Percentiles rank a stretch among this genome's conserved stretches.
Conservation (phyloP, 495 filamentous ascomycete genomes). For the Lasiosphaeria hispida region DNA sequence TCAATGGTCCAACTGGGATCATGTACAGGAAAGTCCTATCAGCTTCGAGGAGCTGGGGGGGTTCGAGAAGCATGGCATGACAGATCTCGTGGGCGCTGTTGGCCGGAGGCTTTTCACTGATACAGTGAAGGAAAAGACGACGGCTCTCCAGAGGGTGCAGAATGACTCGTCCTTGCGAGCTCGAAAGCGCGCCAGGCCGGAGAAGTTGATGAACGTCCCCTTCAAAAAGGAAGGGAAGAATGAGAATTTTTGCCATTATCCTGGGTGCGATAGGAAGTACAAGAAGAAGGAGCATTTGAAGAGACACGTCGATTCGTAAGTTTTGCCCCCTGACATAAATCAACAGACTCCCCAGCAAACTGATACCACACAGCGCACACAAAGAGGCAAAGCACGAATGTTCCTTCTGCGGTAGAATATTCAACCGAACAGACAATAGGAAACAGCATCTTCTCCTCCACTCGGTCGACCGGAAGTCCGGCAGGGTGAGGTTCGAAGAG, state of each 20-base stretch:
- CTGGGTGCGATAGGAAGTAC: slow-evolving; percentile 46
- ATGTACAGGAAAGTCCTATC: slow-evolving; percentile 24
- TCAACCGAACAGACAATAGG: slow-evolving; percentile 36
- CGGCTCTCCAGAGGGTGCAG: slow-evolving; percentile 34
- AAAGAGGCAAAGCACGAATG: neutral
- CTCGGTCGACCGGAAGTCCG: slow-evolving; percentile 20
- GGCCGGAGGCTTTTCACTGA: slow-evolving; percentile 24
- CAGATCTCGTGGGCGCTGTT: neutral
- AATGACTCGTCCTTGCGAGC: neutral
- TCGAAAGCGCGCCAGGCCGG: neutral
- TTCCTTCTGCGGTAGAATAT: slow-evolving; percentile 15
- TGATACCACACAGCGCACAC: neutral
- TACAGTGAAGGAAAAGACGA: slow-evolving; percentile 32
- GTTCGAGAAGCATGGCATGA: neutral
- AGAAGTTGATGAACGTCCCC: neutral
- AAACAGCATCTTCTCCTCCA: slow-evolving; percentile 42
- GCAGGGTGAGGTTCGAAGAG: slow-evolving; percentile 28
- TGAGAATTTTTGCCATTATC: slow-evolving; percentile 17
- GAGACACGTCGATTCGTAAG: slow-evolving; percentile 55
- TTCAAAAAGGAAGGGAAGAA: too few relatives aligned
- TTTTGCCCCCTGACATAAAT: slow-evolving; percentile 25
- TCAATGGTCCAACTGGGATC: slow-evolving; percentile 16
- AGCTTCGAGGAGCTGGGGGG: slow-evolving; percentile 13
- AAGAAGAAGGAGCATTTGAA: slow-evolving; percentile 63
- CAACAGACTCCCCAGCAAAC: neutral